phyloP scores from a whole-genome alignment of 2,329 filamentous ascomycete genomes.

The Trematosphaeria pertusa region DNA sequence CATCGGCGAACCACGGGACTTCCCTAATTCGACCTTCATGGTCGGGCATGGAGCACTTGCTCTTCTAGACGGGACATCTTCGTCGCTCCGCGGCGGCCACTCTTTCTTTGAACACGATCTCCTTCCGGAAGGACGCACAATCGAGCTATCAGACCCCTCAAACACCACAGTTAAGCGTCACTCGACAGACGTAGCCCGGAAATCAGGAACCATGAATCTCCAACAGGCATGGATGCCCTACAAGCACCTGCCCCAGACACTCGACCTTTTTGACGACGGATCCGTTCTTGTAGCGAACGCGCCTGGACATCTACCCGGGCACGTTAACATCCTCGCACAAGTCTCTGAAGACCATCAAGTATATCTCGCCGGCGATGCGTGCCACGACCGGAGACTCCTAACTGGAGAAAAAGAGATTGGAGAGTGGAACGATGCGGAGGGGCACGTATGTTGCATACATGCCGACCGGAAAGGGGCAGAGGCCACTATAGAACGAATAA shows the following conservation, averaged over 20 bases:
- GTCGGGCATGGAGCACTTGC: conserved; percentile 43
- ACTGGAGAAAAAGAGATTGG: conserved; percentile 61
- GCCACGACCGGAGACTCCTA: conserved; percentile 60
- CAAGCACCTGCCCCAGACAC: conserved; percentile 51
- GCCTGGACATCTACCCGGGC: conserved; percentile 62
- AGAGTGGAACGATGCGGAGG: conserved; percentile 56
- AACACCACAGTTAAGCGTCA: background rate
- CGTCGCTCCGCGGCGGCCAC: conserved; percentile 34
- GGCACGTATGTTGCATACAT: conserved; percentile 60
- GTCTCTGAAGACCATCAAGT: conserved; percentile 49
- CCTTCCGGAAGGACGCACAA: conserved; percentile 49
- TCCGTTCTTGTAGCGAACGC: conserved; percentile 57
- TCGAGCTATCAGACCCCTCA: conserved; percentile 52
- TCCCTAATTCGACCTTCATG: conserved; percentile 47
- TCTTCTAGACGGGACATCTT: conserved; percentile 31
- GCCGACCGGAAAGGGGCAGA: conserved; percentile 55
- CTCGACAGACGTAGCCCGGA: background rate
- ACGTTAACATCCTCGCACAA: conserved; percentile 59
- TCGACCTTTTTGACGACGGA: conserved; percentile 60
- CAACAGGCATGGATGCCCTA: conserved; percentile 52
- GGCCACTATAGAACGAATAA: conserved; percentile 54
- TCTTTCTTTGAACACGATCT: conserved; percentile 55
- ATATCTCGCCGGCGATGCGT: conserved; percentile 62
- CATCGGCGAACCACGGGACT: conserved; percentile 50
- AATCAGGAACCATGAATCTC: conserved; percentile 18